Evolutionary conservation across 2,329 filamentous ascomycete species (phyloP).

Genomic region (Diaporthe australafricana): DNA sequence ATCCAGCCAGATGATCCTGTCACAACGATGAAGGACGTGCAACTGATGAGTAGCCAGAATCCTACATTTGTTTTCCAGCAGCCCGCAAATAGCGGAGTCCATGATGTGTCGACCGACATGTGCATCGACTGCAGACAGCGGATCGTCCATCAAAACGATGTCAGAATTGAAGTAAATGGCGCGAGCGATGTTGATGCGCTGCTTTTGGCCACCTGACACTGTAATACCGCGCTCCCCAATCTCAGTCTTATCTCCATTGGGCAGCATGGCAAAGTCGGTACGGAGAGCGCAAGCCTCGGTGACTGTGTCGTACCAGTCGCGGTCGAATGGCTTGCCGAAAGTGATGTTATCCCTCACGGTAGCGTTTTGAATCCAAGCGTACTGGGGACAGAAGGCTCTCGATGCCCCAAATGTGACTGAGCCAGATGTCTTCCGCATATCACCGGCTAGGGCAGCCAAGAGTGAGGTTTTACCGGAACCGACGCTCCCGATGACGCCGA

Average conservation of each 20-base stretch:
- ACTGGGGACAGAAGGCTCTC: slow-evolving; percentile 93
- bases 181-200: slow-evolving; percentile 94
- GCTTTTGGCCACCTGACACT: slow-evolving; percentile 94
- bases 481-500: slow-evolving; percentile 87
- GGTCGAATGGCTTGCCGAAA: slow-evolving; percentile 84
- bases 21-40: slow-evolving; percentile 73
- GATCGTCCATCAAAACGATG: slow-evolving; percentile 49
- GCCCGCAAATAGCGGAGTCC: slow-evolving; percentile 76
- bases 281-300: slow-evolving; percentile 86
- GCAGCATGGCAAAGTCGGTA: slow-evolving; percentile 90
- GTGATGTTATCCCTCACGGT: slow-evolving; percentile 89
- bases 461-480: slow-evolving; percentile 92
- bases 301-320: slow-evolving; percentile 85
- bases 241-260: slow-evolving; percentile 87
- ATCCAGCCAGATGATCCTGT: slow-evolving; percentile 75
- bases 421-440: slow-evolving; percentile 88
- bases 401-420: slow-evolving; percentile 81
- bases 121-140: slow-evolving; percentile 49
- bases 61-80: slow-evolving; percentile 73
- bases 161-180: slow-evolving; percentile 51
- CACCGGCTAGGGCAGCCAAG: slow-evolving; percentile 88
- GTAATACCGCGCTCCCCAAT: slow-evolving; percentile 97
- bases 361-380: slow-evolving; percentile 97
- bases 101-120: slow-evolving; percentile 61
- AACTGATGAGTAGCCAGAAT: slow-evolving; percentile 77